Base-by-base conservation (phyloP, 164 flowering plant genomes). In the Berberis thunbergii region DNA sequence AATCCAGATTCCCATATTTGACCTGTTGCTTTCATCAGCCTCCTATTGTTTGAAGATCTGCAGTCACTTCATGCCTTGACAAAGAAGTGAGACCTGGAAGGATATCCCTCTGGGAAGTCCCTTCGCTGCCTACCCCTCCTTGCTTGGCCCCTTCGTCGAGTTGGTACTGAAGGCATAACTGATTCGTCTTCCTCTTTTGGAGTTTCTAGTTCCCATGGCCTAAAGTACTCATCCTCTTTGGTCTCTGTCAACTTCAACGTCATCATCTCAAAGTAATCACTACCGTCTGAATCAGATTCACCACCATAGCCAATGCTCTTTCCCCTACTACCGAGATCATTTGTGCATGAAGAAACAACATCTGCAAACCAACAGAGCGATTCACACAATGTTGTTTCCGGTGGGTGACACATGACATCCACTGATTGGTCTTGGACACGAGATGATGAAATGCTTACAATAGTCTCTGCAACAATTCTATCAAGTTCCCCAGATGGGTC, bases 61-160 rank as follows among this genome's bases (percentile, higher is more conserved):
- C 97, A 1, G 90, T 86, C 39, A 95, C 96, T 69, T 91, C 97
- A 39, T 89, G 96, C 76, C 97, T 78, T 9, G 99, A 85, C 45
- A 95, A 70, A 10, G 99, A 81, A 60, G 76, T 76, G 13, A 95
- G 79, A 50, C 96, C 88, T 1, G 99, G 99, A 60, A 95, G 88
- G 67, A 89, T 85, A 73, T 95, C 99, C 75, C 89, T 81, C 67
- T 91, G 99, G n/a, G 70, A 95, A 95, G 70, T 95, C 97, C 80
- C 88, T 82, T 65, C 84, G 70, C 67, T 83, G 97, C 78, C 96
- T 85, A 59, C 97, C 96, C 71, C 97, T 78, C 73, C 94, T 83
- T 54, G 79, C 75, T 13, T 79, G 83, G 42, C 92, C 94, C 70
- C 75, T 84, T 10, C 92, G 77, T 26, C 72, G 79, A 42, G 86